phyloP scores from a whole-genome alignment of 2,329 filamentous ascomycete species.

The Colletotrichum caudatum region DNA sequence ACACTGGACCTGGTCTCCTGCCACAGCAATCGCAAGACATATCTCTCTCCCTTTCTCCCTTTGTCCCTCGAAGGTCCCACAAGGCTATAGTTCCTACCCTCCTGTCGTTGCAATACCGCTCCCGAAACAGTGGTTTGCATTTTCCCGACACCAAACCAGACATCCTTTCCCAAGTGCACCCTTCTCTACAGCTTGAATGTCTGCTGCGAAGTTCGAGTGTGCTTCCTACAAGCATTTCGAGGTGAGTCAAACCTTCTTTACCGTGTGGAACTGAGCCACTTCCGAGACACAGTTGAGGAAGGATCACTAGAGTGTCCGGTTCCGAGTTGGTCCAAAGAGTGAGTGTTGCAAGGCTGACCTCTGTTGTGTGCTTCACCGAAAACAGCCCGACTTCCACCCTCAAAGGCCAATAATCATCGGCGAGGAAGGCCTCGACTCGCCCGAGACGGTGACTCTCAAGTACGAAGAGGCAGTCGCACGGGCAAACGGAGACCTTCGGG shows the following conservation, averaged over 20 bases:
- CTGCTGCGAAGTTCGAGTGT: slow-evolving; percentile 67
- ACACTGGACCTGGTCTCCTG: slow-evolving; percentile 25
- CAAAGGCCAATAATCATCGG: slow-evolving; percentile 68
- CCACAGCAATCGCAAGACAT: slow-evolving; percentile 40
- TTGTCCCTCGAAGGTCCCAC: slow-evolving; percentile 36
- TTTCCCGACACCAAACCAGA: slow-evolving; percentile 37
- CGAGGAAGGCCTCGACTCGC: slow-evolving; percentile 68
- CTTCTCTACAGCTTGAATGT: slow-evolving; percentile 64
- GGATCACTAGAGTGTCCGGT: slow-evolving; percentile 37
- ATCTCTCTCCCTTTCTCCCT: slow-evolving; percentile 41
- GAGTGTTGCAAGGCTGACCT: slow-evolving; percentile 45
- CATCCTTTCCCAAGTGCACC: slow-evolving; percentile 41
- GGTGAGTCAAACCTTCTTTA: slow-evolving; percentile 58
- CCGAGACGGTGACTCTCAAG: slow-evolving; percentile 66
- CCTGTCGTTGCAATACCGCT: slow-evolving; percentile 42
- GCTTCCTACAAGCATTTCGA: slow-evolving; percentile 70
- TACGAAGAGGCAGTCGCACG: slow-evolving; percentile 68
- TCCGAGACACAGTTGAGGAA: slow-evolving; percentile 50
- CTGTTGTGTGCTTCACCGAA: slow-evolving; percentile 21
- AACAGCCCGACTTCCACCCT: slow-evolving; percentile 65
- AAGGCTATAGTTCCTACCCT: slow-evolving; percentile 39
- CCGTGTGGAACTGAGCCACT: slow-evolving; percentile 32
- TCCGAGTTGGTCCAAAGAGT: not conserved
- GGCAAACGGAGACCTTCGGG: slow-evolving; percentile 64
- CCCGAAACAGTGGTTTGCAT: slow-evolving; percentile 44